Conservation (phyloP, 805 yeast species). For the Scheffersomyces spartinae region DNA sequence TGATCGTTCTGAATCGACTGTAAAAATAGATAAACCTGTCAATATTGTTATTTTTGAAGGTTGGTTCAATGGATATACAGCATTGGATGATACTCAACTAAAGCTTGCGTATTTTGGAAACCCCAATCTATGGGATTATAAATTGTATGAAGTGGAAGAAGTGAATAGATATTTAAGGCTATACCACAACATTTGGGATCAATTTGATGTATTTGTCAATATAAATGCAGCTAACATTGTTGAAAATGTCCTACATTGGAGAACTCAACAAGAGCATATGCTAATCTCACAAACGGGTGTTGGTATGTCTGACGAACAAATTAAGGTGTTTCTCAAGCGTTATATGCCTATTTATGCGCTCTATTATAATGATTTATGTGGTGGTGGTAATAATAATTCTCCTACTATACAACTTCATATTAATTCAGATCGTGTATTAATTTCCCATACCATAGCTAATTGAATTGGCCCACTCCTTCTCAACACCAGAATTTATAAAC, state of each 20-base stretch:
- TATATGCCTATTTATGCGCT: constrained; percentile 80
- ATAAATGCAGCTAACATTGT: constrained; percentile 49
- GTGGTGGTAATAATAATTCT: no score
- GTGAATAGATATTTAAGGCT: no score
- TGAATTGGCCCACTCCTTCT: no score
- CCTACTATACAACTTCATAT: no score
- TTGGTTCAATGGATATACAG: constrained; percentile 77
- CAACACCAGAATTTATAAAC: constrained; percentile 21
- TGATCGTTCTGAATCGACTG: constrained; percentile 48
- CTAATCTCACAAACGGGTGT: constrained; percentile 40
- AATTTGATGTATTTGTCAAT: constrained; percentile 49
- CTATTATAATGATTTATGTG: constrained; percentile 41
- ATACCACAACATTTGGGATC: constrained; percentile 48
- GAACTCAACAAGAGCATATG: constrained; percentile 63
- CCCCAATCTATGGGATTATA: no score
- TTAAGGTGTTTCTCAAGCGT: constrained; percentile 57
- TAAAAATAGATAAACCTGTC: constrained; percentile 20
- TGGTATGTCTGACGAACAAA: constrained; percentile 77
- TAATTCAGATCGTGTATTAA: no score
- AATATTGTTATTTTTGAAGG: constrained; percentile 81
- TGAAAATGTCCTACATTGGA: constrained; percentile 63
- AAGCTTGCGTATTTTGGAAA: constrained; percentile 8
- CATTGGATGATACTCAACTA: constrained; percentile 13
- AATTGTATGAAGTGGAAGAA: constrained; percentile 15
- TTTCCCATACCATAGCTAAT: no score